phyloP scores from a whole-genome alignment of 73 alveolate genomes.

The Paramecium bursaria region DNA sequence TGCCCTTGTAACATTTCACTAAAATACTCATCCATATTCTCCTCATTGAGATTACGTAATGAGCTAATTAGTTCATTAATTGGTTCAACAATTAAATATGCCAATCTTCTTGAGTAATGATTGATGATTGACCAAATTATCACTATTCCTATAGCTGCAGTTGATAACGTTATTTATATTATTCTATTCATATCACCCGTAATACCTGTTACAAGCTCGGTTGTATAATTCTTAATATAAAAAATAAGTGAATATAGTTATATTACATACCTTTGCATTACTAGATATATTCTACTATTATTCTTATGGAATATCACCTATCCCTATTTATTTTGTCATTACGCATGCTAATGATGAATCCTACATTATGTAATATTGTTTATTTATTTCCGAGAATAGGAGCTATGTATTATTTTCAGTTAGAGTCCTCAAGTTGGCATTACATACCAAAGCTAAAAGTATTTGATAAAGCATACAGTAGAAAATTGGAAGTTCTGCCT shows the following conservation, averaged over 20 bases:
- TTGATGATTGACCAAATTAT: background rate
- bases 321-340: background rate
- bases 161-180: slow-evolving; percentile 27
- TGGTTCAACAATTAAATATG: slow-evolving; percentile 1
- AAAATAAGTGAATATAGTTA: background rate
- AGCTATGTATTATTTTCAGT: background rate
- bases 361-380: slow-evolving; percentile 1
- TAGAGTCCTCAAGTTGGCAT: background rate
- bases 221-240: background rate
- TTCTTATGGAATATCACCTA: background rate
- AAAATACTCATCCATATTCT: slow-evolving; percentile 47
- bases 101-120: slow-evolving; percentile 12
- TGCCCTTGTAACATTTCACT: slow-evolving; percentile 30
- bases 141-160: slow-evolving; percentile 15
- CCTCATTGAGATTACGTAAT: background rate
- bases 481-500: background rate
- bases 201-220: too few species aligned
- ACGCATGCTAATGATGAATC: background rate
- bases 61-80: slow-evolving; percentile 16
- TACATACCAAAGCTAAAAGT: slow-evolving; percentile 19
- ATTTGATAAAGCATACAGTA: slow-evolving; percentile 23
- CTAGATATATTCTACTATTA: background rate
- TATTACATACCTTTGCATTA: background rate
- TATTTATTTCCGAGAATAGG: background rate
- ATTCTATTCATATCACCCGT: slow-evolving; percentile 38